Conservation (phyloP, 352 stramenopile genomes). For the Phytophthora vignae region DNA sequence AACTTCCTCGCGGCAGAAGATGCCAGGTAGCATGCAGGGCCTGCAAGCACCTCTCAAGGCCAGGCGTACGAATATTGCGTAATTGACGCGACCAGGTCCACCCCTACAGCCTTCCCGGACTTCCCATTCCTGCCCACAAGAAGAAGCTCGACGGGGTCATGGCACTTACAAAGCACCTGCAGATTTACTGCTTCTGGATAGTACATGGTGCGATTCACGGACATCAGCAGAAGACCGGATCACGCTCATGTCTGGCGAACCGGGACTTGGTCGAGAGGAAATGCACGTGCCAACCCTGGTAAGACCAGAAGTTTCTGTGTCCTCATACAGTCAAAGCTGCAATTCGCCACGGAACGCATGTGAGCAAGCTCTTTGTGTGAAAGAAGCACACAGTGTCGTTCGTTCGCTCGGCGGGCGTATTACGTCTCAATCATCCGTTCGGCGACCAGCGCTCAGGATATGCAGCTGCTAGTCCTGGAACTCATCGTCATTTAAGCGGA, state of each 20-base stretch:
- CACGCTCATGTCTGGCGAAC: conserved; percentile 5
- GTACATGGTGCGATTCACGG: conserved; percentile 11
- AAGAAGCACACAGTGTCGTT: not conserved
- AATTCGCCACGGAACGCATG: conserved; percentile 16
- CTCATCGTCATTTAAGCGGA: not conserved
- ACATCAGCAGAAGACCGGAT: conserved; percentile 5
- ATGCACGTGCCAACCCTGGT: conserved; percentile 12
- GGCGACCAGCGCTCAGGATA: not conserved
- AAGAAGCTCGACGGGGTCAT: not conserved
- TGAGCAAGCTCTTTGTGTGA: conserved; percentile 8
- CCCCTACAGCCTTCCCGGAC: too few species aligned
- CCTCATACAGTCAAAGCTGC: conserved; percentile 14
- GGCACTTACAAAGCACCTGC: not conserved
- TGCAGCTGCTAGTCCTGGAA: not conserved
- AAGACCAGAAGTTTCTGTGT: conserved; percentile 13
- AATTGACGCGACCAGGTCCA: too few species aligned
- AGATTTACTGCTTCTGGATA: not conserved
- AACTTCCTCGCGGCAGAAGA: too few species aligned
- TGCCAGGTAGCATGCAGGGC: too few species aligned
- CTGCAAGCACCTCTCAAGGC: too few species aligned
- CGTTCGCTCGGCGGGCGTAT: not conserved
- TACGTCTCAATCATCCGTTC: not conserved
- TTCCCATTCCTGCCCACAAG: too few species aligned
- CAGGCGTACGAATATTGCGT: too few species aligned
- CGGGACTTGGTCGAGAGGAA: conserved; percentile 9